Base-by-base conservation (phyloP, 371 early-diverging fungal genomes). In the Capillidium rhysosporum region DNA sequence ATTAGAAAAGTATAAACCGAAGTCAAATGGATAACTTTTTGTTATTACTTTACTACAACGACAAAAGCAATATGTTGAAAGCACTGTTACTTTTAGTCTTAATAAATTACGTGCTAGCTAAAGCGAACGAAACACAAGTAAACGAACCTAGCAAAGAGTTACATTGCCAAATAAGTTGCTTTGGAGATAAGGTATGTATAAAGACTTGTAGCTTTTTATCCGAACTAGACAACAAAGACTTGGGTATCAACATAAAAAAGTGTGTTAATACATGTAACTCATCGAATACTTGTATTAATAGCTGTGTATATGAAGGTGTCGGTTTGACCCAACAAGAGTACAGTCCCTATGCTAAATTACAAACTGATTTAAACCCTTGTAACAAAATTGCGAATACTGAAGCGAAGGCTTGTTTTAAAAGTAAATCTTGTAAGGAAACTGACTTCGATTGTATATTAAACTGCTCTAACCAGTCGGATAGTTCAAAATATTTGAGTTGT, bases 381-480 rank as follows among this genome's bases (percentile, higher is more conserved):
- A 8, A 43, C 44, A n/a, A n/a, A 5, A 43, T 43, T 16, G 44
- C 44, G 8, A 43, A 43, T n/a, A 4, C 5, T 9, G 44, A 16
- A 16, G 44, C 44, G 5, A 7, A 20, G 7, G 9, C 4, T 4
- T 43, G 44, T 23, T 16, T 23, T 23, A 43, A 43, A 4, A 16
- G n/a, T 4, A 16, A 43, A 43, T 3, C 8, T 4, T 43, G 44
- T 23, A 43, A 20, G 44, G 20, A 43, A 23, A 43, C 44, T 7
- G 44, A 43, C 44, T 20, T 9, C 20, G n/a, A 4, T 23, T 43
- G 44, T 23, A 43, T 43, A 8, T 23, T 20, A 43, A 43, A 43
- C 20, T 43, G 44, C 44, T 43, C 44, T n/a, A n/a, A 43, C n/a
- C 44, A 43, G 44, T n/a, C n/a, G n/a, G 44, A 43, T 8, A 43